A percentile compares a stretch with the other conserved stretches of the same genome.
Evolutionary conservation across 2,329 filamentous ascomycete species (phyloP).

Genomic region (Phyllachora maydis): DNA sequence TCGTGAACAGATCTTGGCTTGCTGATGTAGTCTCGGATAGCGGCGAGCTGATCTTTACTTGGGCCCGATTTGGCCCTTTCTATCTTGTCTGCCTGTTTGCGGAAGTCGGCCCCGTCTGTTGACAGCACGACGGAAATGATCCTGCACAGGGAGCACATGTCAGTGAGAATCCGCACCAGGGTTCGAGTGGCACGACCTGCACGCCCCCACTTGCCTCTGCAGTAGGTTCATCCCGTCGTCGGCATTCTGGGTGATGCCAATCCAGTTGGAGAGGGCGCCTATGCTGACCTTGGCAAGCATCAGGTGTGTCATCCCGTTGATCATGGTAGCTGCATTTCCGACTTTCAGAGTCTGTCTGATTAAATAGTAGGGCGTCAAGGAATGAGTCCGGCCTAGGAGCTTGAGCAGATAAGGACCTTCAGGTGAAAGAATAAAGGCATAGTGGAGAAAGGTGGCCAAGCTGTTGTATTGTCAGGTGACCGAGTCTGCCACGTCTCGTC

Average conservation of each 20-base stretch:
- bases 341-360: conserved; percentile 54
- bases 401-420: conserved; percentile 57
- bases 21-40: conserved; percentile 36
- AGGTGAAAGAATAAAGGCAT: conserved; percentile 50
- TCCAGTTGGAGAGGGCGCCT: conserved; percentile 57
- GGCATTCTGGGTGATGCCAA: conserved; percentile 48
- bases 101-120: conserved; percentile 54
- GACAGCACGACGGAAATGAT: conserved; percentile 54
- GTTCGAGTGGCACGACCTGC: background rate
- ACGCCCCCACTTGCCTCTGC: conserved; percentile 29
- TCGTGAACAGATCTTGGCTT: conserved; percentile 34
- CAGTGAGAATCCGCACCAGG: conserved; percentile 2
- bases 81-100: conserved; percentile 40
- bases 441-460: conserved; percentile 53
- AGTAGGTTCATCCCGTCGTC: conserved; percentile 68
- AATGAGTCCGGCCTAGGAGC: conserved; percentile 48
- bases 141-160: conserved; percentile 19
- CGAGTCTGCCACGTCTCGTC: background rate
- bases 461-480: conserved; percentile 16
- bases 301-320: conserved; percentile 51
- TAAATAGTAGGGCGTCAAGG: conserved; percentile 49
- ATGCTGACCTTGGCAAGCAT: conserved; percentile 63
- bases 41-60: conserved; percentile 36
- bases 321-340: conserved; percentile 67
- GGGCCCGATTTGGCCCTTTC: conserved; percentile 39